Conservation (phyloP, 495 filamentous ascomycete genomes). For the Hypoxylon lenormandii region DNA sequence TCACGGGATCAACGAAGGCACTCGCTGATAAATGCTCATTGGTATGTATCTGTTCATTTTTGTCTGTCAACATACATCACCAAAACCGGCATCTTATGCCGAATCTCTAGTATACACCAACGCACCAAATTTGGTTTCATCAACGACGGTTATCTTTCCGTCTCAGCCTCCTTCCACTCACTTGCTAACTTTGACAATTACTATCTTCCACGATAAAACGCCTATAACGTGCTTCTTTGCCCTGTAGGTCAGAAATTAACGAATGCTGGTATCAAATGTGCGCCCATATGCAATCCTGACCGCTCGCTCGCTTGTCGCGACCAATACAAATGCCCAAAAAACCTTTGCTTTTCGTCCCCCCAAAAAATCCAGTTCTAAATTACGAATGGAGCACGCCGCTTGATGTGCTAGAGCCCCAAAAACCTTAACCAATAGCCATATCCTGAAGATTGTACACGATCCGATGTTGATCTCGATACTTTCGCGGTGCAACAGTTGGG, state of each 20-base stretch:
- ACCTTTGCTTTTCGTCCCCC: background rate
- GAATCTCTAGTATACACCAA: too few species aligned
- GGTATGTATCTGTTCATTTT: too few species aligned
- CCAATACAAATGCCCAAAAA: background rate
- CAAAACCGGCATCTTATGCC: too few species aligned
- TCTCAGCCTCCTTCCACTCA: background rate
- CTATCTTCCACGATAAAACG: constrained; percentile 19
- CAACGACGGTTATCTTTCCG: background rate
- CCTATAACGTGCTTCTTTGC: constrained; percentile 7
- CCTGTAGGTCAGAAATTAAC: constrained; percentile 3
- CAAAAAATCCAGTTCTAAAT: constrained; percentile 1
- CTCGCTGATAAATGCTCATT: too few species aligned
- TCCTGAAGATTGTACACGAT: constrained; percentile 16
- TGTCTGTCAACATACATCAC: too few species aligned
- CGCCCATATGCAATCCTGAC: constrained; percentile 1
- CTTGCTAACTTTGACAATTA: constrained; percentile 6
- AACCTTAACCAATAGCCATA: constrained; percentile 13
- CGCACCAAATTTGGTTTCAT: too few species aligned
- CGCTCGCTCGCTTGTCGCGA: background rate
- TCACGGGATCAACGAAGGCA: too few species aligned
- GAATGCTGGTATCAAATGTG: constrained; percentile 27
- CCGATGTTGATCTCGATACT: constrained; percentile 16
- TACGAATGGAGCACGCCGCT: constrained; percentile 6
- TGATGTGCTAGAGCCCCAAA: background rate
- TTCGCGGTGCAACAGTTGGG: constrained; percentile 24